Conservation (phyloP, 2,329 filamentous ascomycete species). For the Rutstroemia sydowiana region DNA sequence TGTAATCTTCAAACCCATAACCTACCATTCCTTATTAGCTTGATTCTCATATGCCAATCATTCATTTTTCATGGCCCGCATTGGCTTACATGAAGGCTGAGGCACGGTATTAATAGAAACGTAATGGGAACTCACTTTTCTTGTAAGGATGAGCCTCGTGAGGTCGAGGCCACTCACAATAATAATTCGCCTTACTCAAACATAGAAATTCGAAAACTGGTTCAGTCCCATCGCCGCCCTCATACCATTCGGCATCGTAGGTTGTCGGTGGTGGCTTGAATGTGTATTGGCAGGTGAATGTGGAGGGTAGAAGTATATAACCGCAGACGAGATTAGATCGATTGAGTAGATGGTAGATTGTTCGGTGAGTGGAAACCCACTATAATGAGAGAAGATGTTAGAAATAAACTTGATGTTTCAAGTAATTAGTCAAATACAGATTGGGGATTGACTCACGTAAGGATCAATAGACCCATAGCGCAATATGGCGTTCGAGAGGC, state of each 20-base stretch:
- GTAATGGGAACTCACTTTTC: neutral
- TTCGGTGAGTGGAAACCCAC: neutral
- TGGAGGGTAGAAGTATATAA: neutral
- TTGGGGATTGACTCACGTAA: neutral
- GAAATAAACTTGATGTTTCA: neutral
- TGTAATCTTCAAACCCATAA: neutral
- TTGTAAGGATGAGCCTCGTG: neutral
- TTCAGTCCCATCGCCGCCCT: neutral
- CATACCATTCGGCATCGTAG: neutral
- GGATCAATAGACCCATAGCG: neutral
- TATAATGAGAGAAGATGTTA: neutral
- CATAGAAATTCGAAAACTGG: neutral
- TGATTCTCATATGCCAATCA: neutral
- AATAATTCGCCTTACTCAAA: neutral
- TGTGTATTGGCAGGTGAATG: neutral
- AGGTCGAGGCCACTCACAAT: neutral
- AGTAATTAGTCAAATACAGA: neutral
- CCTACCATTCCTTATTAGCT: neutral
- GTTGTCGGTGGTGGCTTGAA: neutral
- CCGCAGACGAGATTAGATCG: neutral
- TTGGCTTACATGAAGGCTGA: too few relatives aligned
- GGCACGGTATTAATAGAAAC: too few relatives aligned
- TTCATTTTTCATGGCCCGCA: neutral
- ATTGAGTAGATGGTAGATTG: conserved; percentile 1
- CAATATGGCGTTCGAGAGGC: neutral